phyloP scores from a whole-genome alignment of 495 filamentous ascomycete species.

The Tirmania nivea region DNA sequence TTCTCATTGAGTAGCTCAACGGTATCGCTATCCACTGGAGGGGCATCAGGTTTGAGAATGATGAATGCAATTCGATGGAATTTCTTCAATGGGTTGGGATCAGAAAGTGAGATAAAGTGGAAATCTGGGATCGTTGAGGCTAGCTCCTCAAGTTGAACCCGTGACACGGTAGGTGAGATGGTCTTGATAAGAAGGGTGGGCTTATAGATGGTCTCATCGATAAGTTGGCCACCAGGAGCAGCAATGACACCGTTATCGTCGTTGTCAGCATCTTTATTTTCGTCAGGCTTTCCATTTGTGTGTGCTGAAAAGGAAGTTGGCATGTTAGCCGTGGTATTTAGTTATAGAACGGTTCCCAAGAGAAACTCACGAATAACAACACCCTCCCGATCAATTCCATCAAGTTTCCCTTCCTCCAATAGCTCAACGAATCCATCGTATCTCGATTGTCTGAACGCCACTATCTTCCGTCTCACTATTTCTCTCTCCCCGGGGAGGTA shows the following conservation, averaged over 20 bases:
- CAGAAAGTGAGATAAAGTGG: slow-evolving; percentile 34
- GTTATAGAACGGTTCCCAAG: neutral
- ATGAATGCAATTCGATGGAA: slow-evolving; percentile 98
- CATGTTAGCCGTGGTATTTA: neutral
- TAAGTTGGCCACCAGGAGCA: slow-evolving; percentile 51
- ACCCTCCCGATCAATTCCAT: slow-evolving; percentile 85
- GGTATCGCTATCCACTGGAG: slow-evolving; percentile 47
- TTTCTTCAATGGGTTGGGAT: slow-evolving; percentile 89
- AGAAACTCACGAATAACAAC: neutral
- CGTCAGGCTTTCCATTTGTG: slow-evolving; percentile 49
- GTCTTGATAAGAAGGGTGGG: slow-evolving; percentile 95
- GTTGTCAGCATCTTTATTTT: slow-evolving; percentile 78
- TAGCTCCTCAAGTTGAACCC: slow-evolving; percentile 64
- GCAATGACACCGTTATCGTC: slow-evolving; percentile 80
- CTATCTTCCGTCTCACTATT: slow-evolving; percentile 41
- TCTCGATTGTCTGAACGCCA: slow-evolving; percentile 47
- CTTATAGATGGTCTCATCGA: slow-evolving; percentile 61
- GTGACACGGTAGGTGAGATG: slow-evolving; percentile 83
- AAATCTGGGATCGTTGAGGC: slow-evolving; percentile 15
- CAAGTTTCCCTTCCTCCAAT: slow-evolving; percentile 59
- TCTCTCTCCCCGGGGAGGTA: slow-evolving; percentile 68
- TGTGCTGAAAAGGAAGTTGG: slow-evolving; percentile 2
- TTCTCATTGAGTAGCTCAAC: slow-evolving; percentile 87
- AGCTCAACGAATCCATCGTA: slow-evolving; percentile 74
- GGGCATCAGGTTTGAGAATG: slow-evolving; percentile 27